These are phyloP conservation scores for Pterula multifida DNA, from an alignment of 1,284 basidiomycete genomes.

Conservation along the genomic window DNA sequence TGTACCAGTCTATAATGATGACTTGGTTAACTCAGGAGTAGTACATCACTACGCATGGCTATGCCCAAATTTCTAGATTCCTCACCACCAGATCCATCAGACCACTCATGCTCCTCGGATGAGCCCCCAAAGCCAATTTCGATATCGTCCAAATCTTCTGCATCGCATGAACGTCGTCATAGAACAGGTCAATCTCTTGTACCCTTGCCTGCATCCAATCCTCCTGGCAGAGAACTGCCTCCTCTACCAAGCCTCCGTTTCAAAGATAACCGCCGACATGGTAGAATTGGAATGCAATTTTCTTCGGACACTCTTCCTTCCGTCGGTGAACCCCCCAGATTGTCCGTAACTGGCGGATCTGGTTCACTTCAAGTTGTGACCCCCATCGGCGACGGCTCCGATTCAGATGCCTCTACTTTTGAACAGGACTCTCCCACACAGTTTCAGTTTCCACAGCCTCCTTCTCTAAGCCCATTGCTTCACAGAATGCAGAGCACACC, in stretches of 20 bases:
- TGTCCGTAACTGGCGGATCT: no score
- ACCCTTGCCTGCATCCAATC: neutral
- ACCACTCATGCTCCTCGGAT: neutral
- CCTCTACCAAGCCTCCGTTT: neutral
- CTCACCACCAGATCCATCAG: neutral
- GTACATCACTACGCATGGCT: neutral
- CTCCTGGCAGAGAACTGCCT: neutral
- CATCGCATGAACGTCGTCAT: no score
- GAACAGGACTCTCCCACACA: neutral
- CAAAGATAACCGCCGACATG: neutral
- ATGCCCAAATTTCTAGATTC: neutral
- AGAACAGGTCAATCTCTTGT: no score
- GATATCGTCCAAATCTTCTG: no score
- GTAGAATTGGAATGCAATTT: neutral
- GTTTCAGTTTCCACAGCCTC: neutral
- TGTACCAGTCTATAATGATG: no score
- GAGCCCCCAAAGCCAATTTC: neutral
- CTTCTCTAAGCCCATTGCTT: neutral
- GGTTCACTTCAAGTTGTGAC: neutral
- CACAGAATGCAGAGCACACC: neutral
- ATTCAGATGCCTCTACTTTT: neutral
- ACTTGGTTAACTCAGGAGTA: neutral
- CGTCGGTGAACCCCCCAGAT: no score
- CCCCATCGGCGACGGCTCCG: neutral
- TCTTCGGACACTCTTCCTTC: neutral